Percentiles rank a stretch among this genome's conserved stretches.
Conservation (phyloP, 495 filamentous ascomycete species). For the Amniculicola lignicola region DNA sequence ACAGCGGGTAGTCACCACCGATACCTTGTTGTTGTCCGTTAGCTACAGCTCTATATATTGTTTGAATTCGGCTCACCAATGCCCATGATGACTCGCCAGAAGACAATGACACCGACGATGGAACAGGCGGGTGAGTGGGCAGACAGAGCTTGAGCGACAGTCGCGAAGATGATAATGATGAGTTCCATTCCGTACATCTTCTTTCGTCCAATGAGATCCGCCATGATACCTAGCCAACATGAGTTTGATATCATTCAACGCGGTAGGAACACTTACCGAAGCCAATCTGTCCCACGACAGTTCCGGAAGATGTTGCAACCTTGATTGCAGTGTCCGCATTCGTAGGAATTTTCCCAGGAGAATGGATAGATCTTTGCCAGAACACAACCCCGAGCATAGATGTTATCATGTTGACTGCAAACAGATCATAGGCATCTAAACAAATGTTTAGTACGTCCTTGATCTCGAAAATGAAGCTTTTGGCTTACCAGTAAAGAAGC, state of each 20-base stretch:
- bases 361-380: constrained; percentile 61
- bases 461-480: neutral
- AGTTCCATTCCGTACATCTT: constrained; percentile 86
- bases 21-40: constrained; percentile 51
- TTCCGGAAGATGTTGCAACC: constrained; percentile 78
- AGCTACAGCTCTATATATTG: neutral
- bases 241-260: neutral
- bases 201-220: constrained; percentile 75
- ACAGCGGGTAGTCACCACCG: constrained; percentile 83
- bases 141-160: constrained; percentile 69
- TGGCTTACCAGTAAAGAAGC: constrained; percentile 76
- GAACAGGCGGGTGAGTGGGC: constrained; percentile 64
- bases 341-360: constrained; percentile 39
- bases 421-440: constrained; percentile 67
- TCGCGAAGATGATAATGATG: constrained; percentile 83
- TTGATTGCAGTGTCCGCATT: constrained; percentile 71
- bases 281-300: constrained; percentile 77
- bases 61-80: constrained; percentile 41
- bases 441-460: neutral
- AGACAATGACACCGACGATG: constrained; percentile 74
- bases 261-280: constrained; percentile 57
- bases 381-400: constrained; percentile 69
- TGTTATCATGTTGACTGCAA: constrained; percentile 64
- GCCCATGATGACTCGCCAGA: constrained; percentile 82
- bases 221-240: constrained; percentile 67